Evolutionary conservation across 2,329 filamentous ascomycete species (phyloP), one percentile per base, ranked within the genome.

Genomic region (Talaromyces islandicus): DNA sequence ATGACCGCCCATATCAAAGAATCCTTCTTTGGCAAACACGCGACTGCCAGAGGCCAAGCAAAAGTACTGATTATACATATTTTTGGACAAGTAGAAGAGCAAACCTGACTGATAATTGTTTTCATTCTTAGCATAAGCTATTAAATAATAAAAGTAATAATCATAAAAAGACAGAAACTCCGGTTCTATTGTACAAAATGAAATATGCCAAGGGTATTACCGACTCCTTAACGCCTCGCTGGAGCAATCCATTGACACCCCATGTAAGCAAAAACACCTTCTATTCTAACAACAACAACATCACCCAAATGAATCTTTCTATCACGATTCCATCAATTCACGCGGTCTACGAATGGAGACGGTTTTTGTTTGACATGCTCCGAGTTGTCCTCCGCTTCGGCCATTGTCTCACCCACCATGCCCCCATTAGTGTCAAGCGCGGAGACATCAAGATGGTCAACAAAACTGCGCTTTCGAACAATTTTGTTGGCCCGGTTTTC

Each of bases 321-420:
- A 24, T 27, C n/a, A 19, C 24, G 11, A 7, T 10, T 52, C 19
- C 7, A 52, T 61, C 14, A 61, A 19, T 35, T n/a, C 19, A 35
- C 19, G 25, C 56, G 55, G 25, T 61, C 59, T 57, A 52, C 43
- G 56, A 61, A 61, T 17, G 59, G 59, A 54, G 59, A 56, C 17
- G 59, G 59, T 21, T 58, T 61, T 50, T 58, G 59, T 38, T 50
- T 61, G 29, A 58, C 24, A 32, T 61, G 59, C 32, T 52, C 56
- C n/a, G 7, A 24, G 12, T 58, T 32, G 21, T 25, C 7, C 25
- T 51, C 51, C 32, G 12, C 12, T 30, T 35, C 41, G 24, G 27
- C 25, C 6, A 14, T 19, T 50, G 29, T 27, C 24, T 25, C 21
- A 27, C 43, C 21, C 19, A 25, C 27, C 9, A 12, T 29, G 43